Conservation (phyloP, 2,329 filamentous ascomycete species). For the Amauroascus verrucosus region DNA sequence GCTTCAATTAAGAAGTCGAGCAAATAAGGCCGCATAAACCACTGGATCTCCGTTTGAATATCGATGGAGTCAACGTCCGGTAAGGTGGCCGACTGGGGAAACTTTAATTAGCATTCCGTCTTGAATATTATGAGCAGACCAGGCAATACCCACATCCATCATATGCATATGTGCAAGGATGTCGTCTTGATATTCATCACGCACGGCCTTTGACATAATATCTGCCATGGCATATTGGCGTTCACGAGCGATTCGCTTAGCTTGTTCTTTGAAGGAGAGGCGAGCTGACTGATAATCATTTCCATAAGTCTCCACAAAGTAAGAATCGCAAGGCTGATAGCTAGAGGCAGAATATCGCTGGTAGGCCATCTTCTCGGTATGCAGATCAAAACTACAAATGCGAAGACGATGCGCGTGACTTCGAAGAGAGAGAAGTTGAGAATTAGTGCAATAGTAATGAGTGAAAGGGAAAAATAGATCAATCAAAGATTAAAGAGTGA, state of each 20-base stretch:
- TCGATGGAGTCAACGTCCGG: constrained; percentile 97
- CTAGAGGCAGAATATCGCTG: constrained; percentile 41
- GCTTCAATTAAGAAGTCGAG: constrained; percentile 98
- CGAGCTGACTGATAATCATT: constrained; percentile 42
- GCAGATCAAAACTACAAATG: constrained; percentile 18
- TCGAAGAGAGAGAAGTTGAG: constrained; percentile 35
- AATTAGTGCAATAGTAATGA: constrained; percentile 32
- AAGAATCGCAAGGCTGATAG: constrained; percentile 57
- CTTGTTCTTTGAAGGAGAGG: constrained; percentile 64
- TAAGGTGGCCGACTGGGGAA: constrained; percentile 63
- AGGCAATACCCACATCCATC: constrained; percentile 59
- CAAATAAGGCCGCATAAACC: constrained; percentile 98
- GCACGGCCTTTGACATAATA: constrained; percentile 73
- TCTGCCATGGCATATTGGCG: constrained; percentile 80
- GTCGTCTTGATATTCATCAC: constrained; percentile 88
- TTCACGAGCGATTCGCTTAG: constrained; percentile 67
- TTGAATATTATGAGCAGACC: not conserved
- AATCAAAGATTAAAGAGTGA: constrained; percentile 44
- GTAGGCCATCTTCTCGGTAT: constrained; percentile 42
- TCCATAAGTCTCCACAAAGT: constrained; percentile 54
- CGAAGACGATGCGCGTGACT: constrained; percentile 24
- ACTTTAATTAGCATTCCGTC: constrained; percentile 5
- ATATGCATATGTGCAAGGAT: constrained; percentile 87
- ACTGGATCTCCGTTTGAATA: constrained; percentile 97
- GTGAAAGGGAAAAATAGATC: constrained; percentile 41